These are phyloP conservation scores for Erythrobasidium hasegawianum DNA, from an alignment of 1,284 basidiomycete species.

Conservation along the genomic window DNA sequence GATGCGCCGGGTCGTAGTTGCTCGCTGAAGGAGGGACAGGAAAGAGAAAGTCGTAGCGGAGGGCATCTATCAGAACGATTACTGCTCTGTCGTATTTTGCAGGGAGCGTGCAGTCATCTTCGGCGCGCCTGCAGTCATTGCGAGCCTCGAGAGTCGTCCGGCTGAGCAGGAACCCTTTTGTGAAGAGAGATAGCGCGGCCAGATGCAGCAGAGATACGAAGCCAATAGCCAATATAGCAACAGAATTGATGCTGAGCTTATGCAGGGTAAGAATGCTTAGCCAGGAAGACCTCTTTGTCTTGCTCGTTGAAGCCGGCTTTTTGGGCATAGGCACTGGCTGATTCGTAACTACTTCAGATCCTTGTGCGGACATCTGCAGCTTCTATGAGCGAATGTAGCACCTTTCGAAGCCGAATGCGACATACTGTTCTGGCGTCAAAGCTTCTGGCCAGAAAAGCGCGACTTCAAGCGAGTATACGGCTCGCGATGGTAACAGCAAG, in stretches of 20 bases:
- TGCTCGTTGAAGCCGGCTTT: too few species aligned
- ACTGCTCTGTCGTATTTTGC: slow-evolving; percentile 74
- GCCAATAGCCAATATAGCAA: slow-evolving; percentile 53
- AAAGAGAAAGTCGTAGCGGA: slow-evolving; percentile 91
- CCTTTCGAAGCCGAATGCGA: too few species aligned
- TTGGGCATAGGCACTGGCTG: too few species aligned
- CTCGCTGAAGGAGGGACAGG: slow-evolving; percentile 56
- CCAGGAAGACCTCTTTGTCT: not conserved
- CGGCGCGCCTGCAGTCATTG: slow-evolving; percentile 54
- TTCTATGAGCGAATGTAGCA: too few species aligned
- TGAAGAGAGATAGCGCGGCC: slow-evolving; percentile 63
- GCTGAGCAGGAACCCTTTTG: slow-evolving; percentile 79
- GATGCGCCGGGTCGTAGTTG: slow-evolving; percentile 65
- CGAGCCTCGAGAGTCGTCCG: slow-evolving; percentile 68
- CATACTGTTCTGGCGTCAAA: too few species aligned
- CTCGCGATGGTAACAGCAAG: too few species aligned
- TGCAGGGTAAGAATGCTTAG: not conserved
- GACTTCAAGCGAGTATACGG: too few species aligned
- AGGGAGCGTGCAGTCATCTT: slow-evolving; percentile 53
- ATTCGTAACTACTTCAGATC: too few species aligned
- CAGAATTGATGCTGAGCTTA: slow-evolving; percentile 10
- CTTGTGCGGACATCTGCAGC: too few species aligned
- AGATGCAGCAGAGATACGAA: slow-evolving; percentile 56
- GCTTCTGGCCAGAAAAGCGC: too few species aligned
- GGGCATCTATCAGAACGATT: slow-evolving; percentile 82